Evolutionary conservation across 495 filamentous ascomycete genomes (phyloP).

Genomic region (Lasiosphaeria hispida): DNA sequence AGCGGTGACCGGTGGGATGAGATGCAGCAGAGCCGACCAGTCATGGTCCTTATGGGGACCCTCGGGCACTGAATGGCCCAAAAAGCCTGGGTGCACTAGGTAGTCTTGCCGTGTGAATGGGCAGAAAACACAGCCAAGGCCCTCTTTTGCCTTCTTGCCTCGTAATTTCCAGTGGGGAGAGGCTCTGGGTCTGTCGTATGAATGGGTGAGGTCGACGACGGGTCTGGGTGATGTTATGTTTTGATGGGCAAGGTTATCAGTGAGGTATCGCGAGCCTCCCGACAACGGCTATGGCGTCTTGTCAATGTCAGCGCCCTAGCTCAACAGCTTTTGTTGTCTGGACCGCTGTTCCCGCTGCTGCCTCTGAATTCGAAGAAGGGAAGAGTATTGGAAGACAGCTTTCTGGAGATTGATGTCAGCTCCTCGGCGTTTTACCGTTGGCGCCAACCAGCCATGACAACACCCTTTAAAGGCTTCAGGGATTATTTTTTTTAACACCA

Average conservation of each 20-base stretch:
- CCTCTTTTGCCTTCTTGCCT: slow-evolving; percentile 19
- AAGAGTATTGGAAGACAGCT: slow-evolving; percentile 6
- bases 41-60: slow-evolving; percentile 34
- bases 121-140: slow-evolving; percentile 23
- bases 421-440: slow-evolving; percentile 17
- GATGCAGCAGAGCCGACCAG: slow-evolving; percentile 40
- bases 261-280: not conserved
- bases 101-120: slow-evolving; percentile 30
- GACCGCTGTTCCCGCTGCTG: slow-evolving; percentile 11
- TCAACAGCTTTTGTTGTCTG: not conserved
- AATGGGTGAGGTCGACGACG: slow-evolving; percentile 10
- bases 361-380: slow-evolving; percentile 8
- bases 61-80: slow-evolving; percentile 43
- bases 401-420: slow-evolving; percentile 20
- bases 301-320: slow-evolving; percentile 9
- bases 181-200: slow-evolving; percentile 12
- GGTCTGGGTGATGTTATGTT: not conserved
- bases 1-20: slow-evolving; percentile 37
- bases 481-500: slow-evolving; percentile 5
- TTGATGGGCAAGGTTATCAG: not conserved
- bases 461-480: slow-evolving; percentile 8
- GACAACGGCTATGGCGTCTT: not conserved
- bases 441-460: slow-evolving; percentile 20
- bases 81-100: slow-evolving; percentile 24
- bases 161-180: slow-evolving; percentile 15